Base-by-base conservation (phyloP, 192 early-diverging fungal genomes). In the Backusella liffmaniae region DNA sequence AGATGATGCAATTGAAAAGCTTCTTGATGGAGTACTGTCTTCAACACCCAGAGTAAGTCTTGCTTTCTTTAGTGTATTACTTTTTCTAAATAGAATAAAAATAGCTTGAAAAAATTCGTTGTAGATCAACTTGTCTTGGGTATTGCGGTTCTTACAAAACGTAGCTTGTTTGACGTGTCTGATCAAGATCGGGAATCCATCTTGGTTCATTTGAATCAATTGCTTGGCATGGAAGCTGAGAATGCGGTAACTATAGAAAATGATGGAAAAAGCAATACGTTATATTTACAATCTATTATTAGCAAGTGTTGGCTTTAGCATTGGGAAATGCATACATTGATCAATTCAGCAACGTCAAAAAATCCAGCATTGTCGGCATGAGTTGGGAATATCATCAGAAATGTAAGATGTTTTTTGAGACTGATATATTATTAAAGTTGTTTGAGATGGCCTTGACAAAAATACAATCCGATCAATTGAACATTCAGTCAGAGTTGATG, bases 301-400 rank as follows among this genome's bases (percentile, higher is more conserved):
- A 84, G 80, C 81, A 84, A 71, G 72, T 77, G 41, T 51, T 88
- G 8, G 90, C 84, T 3, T 77, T 91, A n/a, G 72, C 82, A 3
- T 66, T 91, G 44, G 84, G 87, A 3, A 80, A 83, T 67, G 88
- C 84, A 16, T 71, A 91, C 10, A 76, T 91, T 9, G 91, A 90
- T 77, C 89, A 92, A 77, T 92, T 93, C 72, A 88, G 88, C 1
- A 89, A 82, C 42, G 84, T 81, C 29, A 87, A 87, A 72, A 80
- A 88, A 0, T 86, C 82, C 8, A 87, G 76, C n/a, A 46, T 70
- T 26, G 83, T 93, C 7, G 92, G 92, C 7, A 77, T 93, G 65
- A 84, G 86, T 32, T 90, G 86, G 84, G 90, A 93, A 73, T 90
- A 88, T 70, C 90, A 93, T 71, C 77, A 88, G 66, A 90, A 87